Percentiles rank a stretch among this genome's conserved stretches.
phyloP scores from a whole-genome alignment of 768 basidiomycete species.

The Harrya chromipes region DNA sequence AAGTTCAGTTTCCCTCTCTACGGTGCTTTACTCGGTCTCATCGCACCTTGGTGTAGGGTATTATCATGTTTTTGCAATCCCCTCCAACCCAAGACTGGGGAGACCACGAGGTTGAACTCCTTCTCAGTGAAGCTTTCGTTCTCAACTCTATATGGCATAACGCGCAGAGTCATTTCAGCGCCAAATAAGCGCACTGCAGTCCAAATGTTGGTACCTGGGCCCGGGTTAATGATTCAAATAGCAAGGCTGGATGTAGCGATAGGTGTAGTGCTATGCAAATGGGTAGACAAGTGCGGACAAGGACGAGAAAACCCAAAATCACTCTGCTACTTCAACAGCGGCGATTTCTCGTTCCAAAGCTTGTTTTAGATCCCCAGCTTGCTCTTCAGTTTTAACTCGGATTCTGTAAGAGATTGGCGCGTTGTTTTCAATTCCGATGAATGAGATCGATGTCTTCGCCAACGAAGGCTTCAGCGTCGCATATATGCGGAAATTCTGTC shows the following conservation, averaged over 20 bases:
- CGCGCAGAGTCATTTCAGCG: slow-evolving; percentile 82
- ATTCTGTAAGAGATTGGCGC: slow-evolving; percentile 59
- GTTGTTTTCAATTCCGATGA: slow-evolving; percentile 65
- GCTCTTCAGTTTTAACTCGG: slow-evolving; percentile 56
- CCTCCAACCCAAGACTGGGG: slow-evolving; percentile 92
- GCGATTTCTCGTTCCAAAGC: slow-evolving; percentile 63
- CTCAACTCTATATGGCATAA: slow-evolving; percentile 92
- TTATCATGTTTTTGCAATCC: slow-evolving; percentile 98
- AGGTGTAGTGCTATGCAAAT: slow-evolving; percentile 22
- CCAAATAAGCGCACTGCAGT: slow-evolving; percentile 35
- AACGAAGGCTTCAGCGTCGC: slow-evolving; percentile 51
- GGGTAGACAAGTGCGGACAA: neutral
- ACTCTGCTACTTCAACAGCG: slow-evolving; percentile 34
- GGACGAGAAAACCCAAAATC: slow-evolving; percentile 1
- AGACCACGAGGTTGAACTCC: slow-evolving; percentile 92
- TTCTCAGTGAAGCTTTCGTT: slow-evolving; percentile 94
- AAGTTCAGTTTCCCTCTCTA: slow-evolving; percentile 16
- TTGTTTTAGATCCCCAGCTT: slow-evolving; percentile 54
- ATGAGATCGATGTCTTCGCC: slow-evolving; percentile 52
- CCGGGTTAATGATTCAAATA: slow-evolving; percentile 1
- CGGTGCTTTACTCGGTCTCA: neutral
- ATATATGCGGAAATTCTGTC: slow-evolving; percentile 76
- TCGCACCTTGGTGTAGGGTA: slow-evolving; percentile 55
- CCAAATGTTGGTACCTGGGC: neutral
- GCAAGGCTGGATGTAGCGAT: slow-evolving; percentile 24